A percentile compares a stretch with the other conserved stretches of the same genome.
phyloP scores from a whole-genome alignment of 2,329 filamentous ascomycete species.

The Botrytis sinoallii region DNA sequence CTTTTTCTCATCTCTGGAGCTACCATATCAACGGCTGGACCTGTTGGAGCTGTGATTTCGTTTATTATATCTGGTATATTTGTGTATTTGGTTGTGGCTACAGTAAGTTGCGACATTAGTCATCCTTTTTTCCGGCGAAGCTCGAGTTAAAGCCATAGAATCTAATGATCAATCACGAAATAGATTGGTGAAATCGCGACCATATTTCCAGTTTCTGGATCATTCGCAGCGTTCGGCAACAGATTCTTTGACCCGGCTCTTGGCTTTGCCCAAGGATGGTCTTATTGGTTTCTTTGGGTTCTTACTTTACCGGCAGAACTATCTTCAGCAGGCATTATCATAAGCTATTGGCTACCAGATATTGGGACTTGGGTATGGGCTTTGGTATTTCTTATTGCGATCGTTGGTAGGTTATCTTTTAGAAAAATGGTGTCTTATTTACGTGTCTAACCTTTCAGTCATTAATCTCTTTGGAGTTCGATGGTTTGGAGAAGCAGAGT shows the following conservation, averaged over 20 bases:
- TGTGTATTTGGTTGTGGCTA: conserved; percentile 14
- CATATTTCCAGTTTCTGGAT: conserved; percentile 43
- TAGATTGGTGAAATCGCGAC: conserved; percentile 12
- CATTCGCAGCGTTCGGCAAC: conserved; percentile 67
- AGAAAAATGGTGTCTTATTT: neutral
- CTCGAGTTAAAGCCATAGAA: neutral
- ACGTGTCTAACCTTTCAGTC: conserved; percentile 27
- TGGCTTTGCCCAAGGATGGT: conserved; percentile 58
- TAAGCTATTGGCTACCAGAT: conserved; percentile 12
- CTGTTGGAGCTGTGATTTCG: neutral
- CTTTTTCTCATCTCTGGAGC: conserved; percentile 9
- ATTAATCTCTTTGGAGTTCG: conserved; percentile 71
- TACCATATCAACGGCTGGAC: conserved; percentile 6
- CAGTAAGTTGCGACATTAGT: neutral
- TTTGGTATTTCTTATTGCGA: neutral
- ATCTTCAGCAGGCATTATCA: conserved; percentile 6
- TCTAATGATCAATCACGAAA: neutral
- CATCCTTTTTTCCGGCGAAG: neutral
- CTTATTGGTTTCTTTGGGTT: conserved; percentile 26
- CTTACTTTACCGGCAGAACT: conserved; percentile 4
- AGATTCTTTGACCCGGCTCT: conserved; percentile 70
- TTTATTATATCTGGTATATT: conserved; percentile 9
- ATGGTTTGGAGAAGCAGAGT: conserved; percentile 77
- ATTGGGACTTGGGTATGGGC: conserved; percentile 10
- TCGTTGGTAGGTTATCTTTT: neutral